These are phyloP conservation scores for Pyrenophora teres DNA, from an alignment of 2,329 filamentous ascomycete genomes.

Conservation along the genomic window DNA sequence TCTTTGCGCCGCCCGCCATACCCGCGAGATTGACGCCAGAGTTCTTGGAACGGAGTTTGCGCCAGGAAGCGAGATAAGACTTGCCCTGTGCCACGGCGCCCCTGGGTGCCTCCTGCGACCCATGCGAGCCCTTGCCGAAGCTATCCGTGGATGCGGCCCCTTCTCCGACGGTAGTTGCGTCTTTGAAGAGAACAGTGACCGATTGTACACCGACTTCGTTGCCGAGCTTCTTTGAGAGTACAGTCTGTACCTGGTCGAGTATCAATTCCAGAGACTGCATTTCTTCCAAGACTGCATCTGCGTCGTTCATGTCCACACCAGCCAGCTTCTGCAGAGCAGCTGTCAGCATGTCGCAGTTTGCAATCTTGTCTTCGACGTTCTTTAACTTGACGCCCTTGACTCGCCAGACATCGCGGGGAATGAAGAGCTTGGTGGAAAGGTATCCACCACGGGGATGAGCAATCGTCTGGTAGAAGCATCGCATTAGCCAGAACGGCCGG, in stretches of 20 bases:
- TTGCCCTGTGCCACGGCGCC: conserved; percentile 59
- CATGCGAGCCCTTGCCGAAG: conserved; percentile 33
- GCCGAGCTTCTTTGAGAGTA: conserved; percentile 82
- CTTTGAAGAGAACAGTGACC: conserved; percentile 74
- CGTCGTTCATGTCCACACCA: conserved; percentile 84
- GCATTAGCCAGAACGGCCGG: conserved; percentile 98
- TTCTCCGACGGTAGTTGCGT: conserved; percentile 55
- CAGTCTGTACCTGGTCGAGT: conserved; percentile 80
- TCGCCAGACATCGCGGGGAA: conserved; percentile 90
- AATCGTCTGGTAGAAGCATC: conserved; percentile 89
- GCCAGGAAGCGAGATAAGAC: conserved; percentile 82
- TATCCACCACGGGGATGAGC: conserved; percentile 91
- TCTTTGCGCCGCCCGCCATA: conserved; percentile 49
- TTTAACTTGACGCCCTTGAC: conserved; percentile 94
- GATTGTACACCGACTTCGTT: conserved; percentile 86
- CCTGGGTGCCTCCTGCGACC: conserved; percentile 40
- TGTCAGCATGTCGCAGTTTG: conserved; percentile 87
- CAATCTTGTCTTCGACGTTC: conserved; percentile 88
- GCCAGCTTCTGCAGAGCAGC: conserved; percentile 83
- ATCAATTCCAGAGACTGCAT: conserved; percentile 88
- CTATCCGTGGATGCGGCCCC: conserved; percentile 31
- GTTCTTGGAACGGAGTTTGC: conserved; percentile 86
- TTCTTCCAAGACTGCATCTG: conserved; percentile 89
- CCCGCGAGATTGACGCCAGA: conserved; percentile 61
- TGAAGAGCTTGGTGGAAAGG: conserved; percentile 85